These are phyloP conservation scores for Trichoderma sp. DNA, from an alignment of 2,329 filamentous ascomycete genomes.

Conservation along the genomic window DNA sequence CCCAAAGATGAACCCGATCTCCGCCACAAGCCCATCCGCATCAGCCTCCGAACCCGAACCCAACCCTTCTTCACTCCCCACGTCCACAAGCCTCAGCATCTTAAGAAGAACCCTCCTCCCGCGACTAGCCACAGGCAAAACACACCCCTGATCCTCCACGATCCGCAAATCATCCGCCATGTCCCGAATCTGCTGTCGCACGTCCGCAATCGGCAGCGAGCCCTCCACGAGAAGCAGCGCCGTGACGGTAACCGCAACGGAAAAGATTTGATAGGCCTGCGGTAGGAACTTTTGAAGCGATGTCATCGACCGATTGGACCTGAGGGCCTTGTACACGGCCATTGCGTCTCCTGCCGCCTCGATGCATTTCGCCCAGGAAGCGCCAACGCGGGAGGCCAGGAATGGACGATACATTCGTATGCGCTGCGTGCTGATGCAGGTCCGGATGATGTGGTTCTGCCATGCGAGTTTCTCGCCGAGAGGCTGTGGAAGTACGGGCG, in stretches of 20 bases:
- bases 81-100: slow-evolving; percentile 22
- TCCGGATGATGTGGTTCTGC: slow-evolving; percentile 31
- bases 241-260: slow-evolving; percentile 27
- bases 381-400: slow-evolving; percentile 17
- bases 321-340: slow-evolving; percentile 24
- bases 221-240: slow-evolving; percentile 29
- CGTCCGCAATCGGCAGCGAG: slow-evolving; percentile 29
- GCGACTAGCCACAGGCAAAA: slow-evolving; percentile 26
- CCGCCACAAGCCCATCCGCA: slow-evolving; percentile 15
- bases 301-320: slow-evolving; percentile 9
- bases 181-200: slow-evolving; percentile 23
- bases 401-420: slow-evolving; percentile 32
- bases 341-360: slow-evolving; percentile 28
- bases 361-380: slow-evolving; percentile 29
- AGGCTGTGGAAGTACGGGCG: slow-evolving; percentile 21
- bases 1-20: slow-evolving; percentile 27
- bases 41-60: slow-evolving; percentile 10
- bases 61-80: slow-evolving; percentile 10
- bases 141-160: slow-evolving; percentile 26
- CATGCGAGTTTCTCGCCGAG: slow-evolving; percentile 27
- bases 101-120: slow-evolving; percentile 25
- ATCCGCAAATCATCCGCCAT: slow-evolving; percentile 27
- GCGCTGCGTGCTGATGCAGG: slow-evolving; percentile 31
- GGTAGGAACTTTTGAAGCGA: slow-evolving; percentile 29
- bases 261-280: slow-evolving; percentile 30